phyloP scores from a whole-genome alignment of 805 yeast genomes.

The Lachancea nothofagi region DNA sequence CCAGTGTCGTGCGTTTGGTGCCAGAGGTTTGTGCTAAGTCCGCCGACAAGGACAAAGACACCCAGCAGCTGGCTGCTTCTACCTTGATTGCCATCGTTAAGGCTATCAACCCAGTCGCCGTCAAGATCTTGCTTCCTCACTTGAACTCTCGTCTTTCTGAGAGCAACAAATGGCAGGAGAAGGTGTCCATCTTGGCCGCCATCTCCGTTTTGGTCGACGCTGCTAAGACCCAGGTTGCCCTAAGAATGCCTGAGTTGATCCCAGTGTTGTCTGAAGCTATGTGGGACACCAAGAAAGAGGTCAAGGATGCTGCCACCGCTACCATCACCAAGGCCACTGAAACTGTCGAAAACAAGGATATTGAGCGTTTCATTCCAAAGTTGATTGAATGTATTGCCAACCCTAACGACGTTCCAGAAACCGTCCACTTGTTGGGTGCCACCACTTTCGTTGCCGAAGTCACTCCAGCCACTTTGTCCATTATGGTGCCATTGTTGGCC shows the following conservation, averaged over 20 bases:
- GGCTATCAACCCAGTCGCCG: conserved; percentile 86
- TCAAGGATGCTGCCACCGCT: conserved; percentile 91
- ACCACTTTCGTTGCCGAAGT: conserved; percentile 99
- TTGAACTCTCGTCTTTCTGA: conserved; percentile 59
- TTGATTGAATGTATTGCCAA: conserved; percentile 94
- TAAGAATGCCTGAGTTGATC: conserved; percentile 99
- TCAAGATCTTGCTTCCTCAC: conserved; percentile 84
- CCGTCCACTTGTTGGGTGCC: conserved; percentile 98
- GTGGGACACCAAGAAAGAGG: conserved; percentile 99
- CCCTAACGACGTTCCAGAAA: conserved; percentile 97
- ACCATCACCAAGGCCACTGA: conserved; percentile 96
- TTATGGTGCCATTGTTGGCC: conserved; percentile 97
- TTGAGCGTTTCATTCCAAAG: conserved; percentile 97
- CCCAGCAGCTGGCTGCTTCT: conserved; percentile 64
- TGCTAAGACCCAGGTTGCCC: conserved; percentile 92
- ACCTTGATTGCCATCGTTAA: conserved; percentile 74
- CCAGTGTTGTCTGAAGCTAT: conserved; percentile 98
- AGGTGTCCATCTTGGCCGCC: conserved; percentile 83
- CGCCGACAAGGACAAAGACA: conserved; percentile 84
- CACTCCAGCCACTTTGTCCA: conserved; percentile 97
- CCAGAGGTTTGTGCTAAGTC: conserved; percentile 65
- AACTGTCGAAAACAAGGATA: conserved; percentile 99
- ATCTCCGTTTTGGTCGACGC: conserved; percentile 83
- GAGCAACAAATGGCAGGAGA: conserved; percentile 97
- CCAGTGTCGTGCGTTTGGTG: conserved; percentile 78